These are phyloP conservation scores for Metschnikowia gruessii DNA, from an alignment of 805 yeast species.

Conservation along the genomic window DNA sequence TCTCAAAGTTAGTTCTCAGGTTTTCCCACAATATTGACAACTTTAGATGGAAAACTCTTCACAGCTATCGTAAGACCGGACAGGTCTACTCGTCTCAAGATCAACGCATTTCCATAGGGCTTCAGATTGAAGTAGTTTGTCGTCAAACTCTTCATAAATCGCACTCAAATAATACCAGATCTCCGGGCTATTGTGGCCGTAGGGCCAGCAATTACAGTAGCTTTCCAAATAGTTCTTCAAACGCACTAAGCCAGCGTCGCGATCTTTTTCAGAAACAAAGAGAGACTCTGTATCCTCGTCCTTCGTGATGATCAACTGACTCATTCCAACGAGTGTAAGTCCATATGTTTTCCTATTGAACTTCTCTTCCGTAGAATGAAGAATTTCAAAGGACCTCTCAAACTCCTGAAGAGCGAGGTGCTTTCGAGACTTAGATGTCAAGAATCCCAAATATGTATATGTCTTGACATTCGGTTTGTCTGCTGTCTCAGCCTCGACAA, in stretches of 20 bases:
- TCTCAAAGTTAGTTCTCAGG: not conserved
- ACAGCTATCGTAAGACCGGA: conserved; percentile 37
- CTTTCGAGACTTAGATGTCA: conserved; percentile 42
- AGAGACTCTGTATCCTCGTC: conserved; percentile 31
- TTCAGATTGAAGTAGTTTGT: conserved; percentile 43
- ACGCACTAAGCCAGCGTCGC: conserved; percentile 58
- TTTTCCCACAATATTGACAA: not conserved
- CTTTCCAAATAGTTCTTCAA: conserved; percentile 46
- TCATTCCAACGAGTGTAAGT: conserved; percentile 53
- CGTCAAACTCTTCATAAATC: conserved; percentile 59
- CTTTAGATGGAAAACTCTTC: conserved; percentile 19
- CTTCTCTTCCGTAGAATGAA: conserved; percentile 22
- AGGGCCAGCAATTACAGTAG: conserved; percentile 37
- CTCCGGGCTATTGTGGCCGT: conserved; percentile 47
- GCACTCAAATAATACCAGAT: conserved; percentile 67
- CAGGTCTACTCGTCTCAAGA: conserved; percentile 60
- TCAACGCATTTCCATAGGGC: conserved; percentile 64
- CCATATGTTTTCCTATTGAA: conserved; percentile 39
- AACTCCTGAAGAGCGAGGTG: conserved; percentile 57
- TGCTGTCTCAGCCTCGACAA: conserved; percentile 64
- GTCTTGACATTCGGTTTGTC: conserved; percentile 47
- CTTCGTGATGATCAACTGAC: conserved; percentile 47
- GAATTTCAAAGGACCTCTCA: conserved; percentile 55
- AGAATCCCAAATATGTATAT: conserved; percentile 47
- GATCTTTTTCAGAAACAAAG: conserved; percentile 56